phyloP scores from a whole-genome alignment of 192 early-diverging fungal species.

The Umbelopsis sp. region DNA sequence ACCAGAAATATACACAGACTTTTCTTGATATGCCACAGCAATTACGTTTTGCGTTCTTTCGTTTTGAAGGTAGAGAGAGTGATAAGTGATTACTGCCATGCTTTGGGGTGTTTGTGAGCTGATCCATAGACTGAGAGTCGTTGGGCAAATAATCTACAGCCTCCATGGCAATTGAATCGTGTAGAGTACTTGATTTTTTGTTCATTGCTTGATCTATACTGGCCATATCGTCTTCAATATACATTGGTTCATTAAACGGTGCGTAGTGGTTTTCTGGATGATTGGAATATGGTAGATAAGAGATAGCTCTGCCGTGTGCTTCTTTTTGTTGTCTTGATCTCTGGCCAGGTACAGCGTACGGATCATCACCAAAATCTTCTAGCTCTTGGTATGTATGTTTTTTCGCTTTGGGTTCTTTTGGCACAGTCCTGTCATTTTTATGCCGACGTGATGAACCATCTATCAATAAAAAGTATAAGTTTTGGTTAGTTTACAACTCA shows the following conservation, averaged over 20 bases:
- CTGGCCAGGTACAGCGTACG: not conserved
- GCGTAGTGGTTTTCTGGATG: conserved; percentile 27
- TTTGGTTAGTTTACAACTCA: not conserved
- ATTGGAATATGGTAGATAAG: conserved; percentile 34
- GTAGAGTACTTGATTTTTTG: not conserved
- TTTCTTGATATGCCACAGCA: conserved; percentile 3
- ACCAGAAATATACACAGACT: conserved; percentile 2
- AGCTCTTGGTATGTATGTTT: not conserved
- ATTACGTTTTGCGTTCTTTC: not conserved
- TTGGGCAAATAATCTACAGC: not conserved
- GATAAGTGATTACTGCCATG: not conserved
- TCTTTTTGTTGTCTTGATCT: conserved; percentile 6
- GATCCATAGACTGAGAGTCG: conserved; percentile 8
- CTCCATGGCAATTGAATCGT: conserved; percentile 11
- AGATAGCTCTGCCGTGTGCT: conserved; percentile 10
- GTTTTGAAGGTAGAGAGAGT: conserved; percentile 8
- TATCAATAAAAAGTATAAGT: not conserved
- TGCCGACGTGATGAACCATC: not conserved
- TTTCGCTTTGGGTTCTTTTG: not conserved
- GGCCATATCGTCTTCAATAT: conserved; percentile 1
- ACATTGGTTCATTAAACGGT: conserved; percentile 13
- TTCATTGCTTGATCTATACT: not conserved
- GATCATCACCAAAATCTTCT: conserved; percentile 1
- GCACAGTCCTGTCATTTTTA: not conserved
- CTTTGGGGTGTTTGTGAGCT: not conserved